Base-by-base conservation (phyloP, 306 rosid species). In the Macrotyloma uniflorum region DNA sequence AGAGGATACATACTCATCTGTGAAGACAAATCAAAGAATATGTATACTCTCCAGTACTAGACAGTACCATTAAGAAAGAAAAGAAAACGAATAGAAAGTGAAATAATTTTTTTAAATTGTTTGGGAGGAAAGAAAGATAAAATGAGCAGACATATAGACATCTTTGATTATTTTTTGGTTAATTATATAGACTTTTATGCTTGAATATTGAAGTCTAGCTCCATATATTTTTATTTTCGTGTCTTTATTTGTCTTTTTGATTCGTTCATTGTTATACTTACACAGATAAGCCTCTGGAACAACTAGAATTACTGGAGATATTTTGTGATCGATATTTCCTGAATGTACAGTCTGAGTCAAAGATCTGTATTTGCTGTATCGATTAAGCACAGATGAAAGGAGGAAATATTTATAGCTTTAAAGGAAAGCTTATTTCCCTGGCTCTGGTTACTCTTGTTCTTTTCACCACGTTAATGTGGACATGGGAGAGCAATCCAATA, bases 401-500 rank as follows among this genome's bases (percentile, higher is more conserved):
- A 53, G 93, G 87, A 81, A 77, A 15, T 71, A 43, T 38, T 75
- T 55, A n/a, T 67, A 80, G 80, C 68, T 79, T 84, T 81, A 81
- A 77, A 82, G 89, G 97, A 75, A 84, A 62, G 58, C 66, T 85
- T 75, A 13, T 93, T 79, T 89, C 85, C 82, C 33, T 88, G 54
- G 77, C 85, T 66, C 49, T 95, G 74, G 80, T 84, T 85, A 80
- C 78, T 51, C 80, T 95, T 65, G 42, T 91, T 78, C 59, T 87
- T 16, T 71, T 88, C 30, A 83, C 90, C 61, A 72, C 85, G 33
- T 66, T 91, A 53, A 49, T 89, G 75, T 91, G 91, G 95, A 82
- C 83, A 51, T 95, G 92, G 92, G 93, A 91, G 88, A 82, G 83
- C 65, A 92, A 82, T 61, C 96, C 88, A 49, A 77, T 92, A 70